A percentile compares a stretch with the other conserved stretches of the same genome.
Evolutionary conservation across 2,329 filamentous ascomycete species (phyloP).

Genomic region (Chaetomium globosum): DNA sequence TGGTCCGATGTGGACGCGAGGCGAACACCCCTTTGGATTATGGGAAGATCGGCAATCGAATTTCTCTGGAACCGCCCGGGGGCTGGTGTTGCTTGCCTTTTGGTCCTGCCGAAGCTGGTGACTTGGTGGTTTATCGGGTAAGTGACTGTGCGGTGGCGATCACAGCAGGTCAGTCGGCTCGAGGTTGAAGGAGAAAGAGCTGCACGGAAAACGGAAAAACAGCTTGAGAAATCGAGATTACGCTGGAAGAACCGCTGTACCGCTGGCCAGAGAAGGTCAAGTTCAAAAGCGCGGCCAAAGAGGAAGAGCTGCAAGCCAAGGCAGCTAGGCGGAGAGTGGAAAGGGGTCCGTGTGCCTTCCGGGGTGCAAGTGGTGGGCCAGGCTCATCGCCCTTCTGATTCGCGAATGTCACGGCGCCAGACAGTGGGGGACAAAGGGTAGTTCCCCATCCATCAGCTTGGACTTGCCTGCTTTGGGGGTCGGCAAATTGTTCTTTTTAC

Average conservation of each 20-base stretch:
- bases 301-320: conserved; percentile 20
- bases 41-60: conserved; percentile 31
- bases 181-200: conserved; percentile 19
- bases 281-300: conserved; percentile 21
- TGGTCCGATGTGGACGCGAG: conserved; percentile 15
- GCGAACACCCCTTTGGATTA: conserved; percentile 20
- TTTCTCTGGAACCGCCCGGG: conserved; percentile 25
- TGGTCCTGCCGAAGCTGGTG: neutral
- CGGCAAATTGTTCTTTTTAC: neutral
- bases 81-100: conserved; percentile 18
- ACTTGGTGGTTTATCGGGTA: conserved; percentile 10
- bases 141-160: conserved; percentile 13
- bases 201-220: neutral
- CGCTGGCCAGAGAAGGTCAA: conserved; percentile 22
- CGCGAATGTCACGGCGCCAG: conserved; percentile 27
- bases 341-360: conserved; percentile 36
- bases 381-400: conserved; percentile 31
- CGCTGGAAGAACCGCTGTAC: conserved; percentile 24
- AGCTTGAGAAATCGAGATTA: conserved; percentile 14
- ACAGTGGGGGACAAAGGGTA: conserved; percentile 26
- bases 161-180: conserved; percentile 22
- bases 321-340: conserved; percentile 23
- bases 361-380: conserved; percentile 24
- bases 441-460: conserved; percentile 17
- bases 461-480: conserved; percentile 26